Evolutionary conservation across 129 eudicot genomes (phyloP).

Genomic region (Oenanthe sinensis): DNA sequence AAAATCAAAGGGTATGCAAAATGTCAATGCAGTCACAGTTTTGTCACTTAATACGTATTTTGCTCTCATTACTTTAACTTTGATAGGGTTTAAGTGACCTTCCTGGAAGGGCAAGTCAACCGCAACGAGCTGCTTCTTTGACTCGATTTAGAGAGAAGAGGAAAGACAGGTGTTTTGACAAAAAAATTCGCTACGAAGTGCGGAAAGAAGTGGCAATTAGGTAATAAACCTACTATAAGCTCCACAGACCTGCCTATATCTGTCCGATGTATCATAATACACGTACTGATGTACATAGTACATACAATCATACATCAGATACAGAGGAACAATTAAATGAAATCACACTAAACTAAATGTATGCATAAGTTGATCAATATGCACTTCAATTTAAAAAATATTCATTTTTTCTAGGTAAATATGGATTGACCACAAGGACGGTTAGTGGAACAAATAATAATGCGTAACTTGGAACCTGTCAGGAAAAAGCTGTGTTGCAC

Average conservation of each 20-base stretch:
- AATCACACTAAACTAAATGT: not conserved
- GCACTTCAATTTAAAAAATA: not conserved
- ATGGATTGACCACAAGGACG: not conserved
- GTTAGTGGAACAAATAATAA: not conserved
- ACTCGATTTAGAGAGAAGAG: slow-evolving; percentile 89
- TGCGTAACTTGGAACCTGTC: not conserved
- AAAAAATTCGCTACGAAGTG: slow-evolving; percentile 86
- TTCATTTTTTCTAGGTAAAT: not conserved
- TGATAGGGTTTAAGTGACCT: slow-evolving; percentile 47
- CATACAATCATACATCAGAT: not conserved
- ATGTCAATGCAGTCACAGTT: slow-evolving; percentile 2
- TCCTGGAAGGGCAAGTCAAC: slow-evolving; percentile 69
- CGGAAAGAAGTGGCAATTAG: slow-evolving; percentile 95
- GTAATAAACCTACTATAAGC: slow-evolving; percentile 24
- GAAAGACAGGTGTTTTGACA: slow-evolving; percentile 89
- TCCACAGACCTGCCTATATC: not conserved
- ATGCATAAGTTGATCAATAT: not conserved
- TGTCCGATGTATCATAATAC: not conserved
- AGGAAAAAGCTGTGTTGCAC: not conserved
- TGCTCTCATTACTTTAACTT: slow-evolving; percentile 13
- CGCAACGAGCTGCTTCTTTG: slow-evolving; percentile 91
- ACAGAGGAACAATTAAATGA: not conserved
- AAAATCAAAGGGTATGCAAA: slow-evolving; percentile 57
- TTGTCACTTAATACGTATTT: slow-evolving; percentile 5
- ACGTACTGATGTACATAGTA: too few species aligned